A percentile compares a stretch with the other conserved stretches of the same genome.
These are phyloP conservation scores for Boletus speciosus DNA, from an alignment of 768 basidiomycete genomes.

Conservation along the genomic window DNA sequence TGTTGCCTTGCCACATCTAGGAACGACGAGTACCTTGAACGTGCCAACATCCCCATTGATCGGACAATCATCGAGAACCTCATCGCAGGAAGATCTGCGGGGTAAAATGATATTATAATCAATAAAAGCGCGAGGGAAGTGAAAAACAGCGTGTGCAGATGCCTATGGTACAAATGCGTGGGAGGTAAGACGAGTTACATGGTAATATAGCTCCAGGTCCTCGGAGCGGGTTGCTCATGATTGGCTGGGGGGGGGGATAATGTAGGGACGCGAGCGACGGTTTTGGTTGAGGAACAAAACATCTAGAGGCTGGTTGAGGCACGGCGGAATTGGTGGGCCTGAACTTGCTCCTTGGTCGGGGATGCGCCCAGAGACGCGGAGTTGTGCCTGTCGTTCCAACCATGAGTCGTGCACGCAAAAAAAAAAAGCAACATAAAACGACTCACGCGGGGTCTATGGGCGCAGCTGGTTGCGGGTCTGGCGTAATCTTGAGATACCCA, in stretches of 20 bases:
- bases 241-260: slow-evolving; percentile 17
- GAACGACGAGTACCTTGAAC: slow-evolving; percentile 51
- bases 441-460: slow-evolving; percentile 38
- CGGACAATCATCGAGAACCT: slow-evolving; percentile 38
- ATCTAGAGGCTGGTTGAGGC: slow-evolving; percentile 2
- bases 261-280: slow-evolving; percentile 22
- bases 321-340: slow-evolving; percentile 15
- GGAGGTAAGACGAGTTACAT: not conserved
- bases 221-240: slow-evolving; percentile 1
- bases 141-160: slow-evolving; percentile 17
- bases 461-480: slow-evolving; percentile 40
- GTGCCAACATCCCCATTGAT: slow-evolving; percentile 42
- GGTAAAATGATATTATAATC: slow-evolving; percentile 4
- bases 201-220: not conserved
- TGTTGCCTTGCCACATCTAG: slow-evolving; percentile 20
- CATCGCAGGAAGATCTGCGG: slow-evolving; percentile 20
- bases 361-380: slow-evolving; percentile 17
- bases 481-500: slow-evolving; percentile 72
- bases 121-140: slow-evolving; percentile 8
- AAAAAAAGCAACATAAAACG: not conserved
- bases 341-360: slow-evolving; percentile 26
- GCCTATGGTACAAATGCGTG: slow-evolving; percentile 31
- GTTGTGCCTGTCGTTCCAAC: slow-evolving; percentile 10
- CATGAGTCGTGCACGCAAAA: not conserved
- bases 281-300: slow-evolving; percentile 9